Conservation (phyloP, 495 filamentous ascomycete genomes). For the Talaromyces trachyspermus region DNA sequence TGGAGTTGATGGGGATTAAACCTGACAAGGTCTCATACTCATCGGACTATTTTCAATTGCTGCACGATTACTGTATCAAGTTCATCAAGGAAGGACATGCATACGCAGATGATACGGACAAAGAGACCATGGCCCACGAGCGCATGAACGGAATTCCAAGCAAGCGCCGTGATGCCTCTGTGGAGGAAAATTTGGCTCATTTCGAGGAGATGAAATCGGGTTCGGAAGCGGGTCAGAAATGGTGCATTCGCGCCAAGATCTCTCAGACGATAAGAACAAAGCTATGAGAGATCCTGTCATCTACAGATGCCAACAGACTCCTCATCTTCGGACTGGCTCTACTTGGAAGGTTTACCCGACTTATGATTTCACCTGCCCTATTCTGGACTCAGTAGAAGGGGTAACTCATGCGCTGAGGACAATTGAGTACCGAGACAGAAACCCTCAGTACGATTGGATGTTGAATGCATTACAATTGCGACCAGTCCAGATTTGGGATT, state of each 20-base stretch:
- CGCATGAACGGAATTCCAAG: conserved; percentile 69
- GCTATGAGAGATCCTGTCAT: conserved; percentile 89
- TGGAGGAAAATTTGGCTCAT: conserved; percentile 70
- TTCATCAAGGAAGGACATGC: conserved; percentile 81
- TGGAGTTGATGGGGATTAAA: conserved; percentile 77
- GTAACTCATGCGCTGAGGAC: conserved; percentile 93
- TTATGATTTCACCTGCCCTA: conserved; percentile 89
- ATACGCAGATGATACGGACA: conserved; percentile 84
- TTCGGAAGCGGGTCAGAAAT: conserved; percentile 63
- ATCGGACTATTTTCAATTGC: conserved; percentile 83
- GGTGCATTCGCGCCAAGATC: conserved; percentile 88
- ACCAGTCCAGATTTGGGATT: conserved; percentile 93
- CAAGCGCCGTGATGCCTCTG: conserved; percentile 62
- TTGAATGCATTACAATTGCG: conserved; percentile 77
- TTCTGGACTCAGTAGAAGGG: conserved; percentile 84
- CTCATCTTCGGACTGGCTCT: conserved; percentile 82
- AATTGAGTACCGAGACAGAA: conserved; percentile 95
- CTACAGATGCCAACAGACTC: conserved; percentile 73
- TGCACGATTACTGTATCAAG: conserved; percentile 68
- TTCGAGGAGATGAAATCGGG: conserved; percentile 88
- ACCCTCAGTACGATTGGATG: conserved; percentile 97
- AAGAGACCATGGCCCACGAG: conserved; percentile 77
- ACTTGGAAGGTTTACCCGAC: conserved; percentile 95
- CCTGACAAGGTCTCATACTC: conserved; percentile 74
- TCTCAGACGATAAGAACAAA: conserved; percentile 76